Evolutionary conservation across 441 rosid genomes (phyloP), one percentile per base, ranked within the genome.

Genomic region (Corymbia calophylla): DNA sequence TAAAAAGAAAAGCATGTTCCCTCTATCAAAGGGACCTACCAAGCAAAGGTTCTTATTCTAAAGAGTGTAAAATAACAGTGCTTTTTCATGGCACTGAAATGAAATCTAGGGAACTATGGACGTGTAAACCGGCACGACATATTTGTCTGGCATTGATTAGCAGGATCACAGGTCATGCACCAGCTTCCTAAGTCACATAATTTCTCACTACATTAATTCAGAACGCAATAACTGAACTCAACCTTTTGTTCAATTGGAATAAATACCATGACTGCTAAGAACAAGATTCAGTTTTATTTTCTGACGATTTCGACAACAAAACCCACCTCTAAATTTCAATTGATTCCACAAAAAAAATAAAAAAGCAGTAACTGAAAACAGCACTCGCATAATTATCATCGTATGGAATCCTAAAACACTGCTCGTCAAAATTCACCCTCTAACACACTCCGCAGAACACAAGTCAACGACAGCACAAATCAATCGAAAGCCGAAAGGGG

Each of bases 171-270:
- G 1, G 17, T 39, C 51, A 77, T 77, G 51, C 84, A 77, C 49
- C 84, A 77, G 47, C 51, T 77, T 23, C 84, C 16, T 21, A 77
- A 39, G 39, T 73, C 49, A 39, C n/a, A 39, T 12, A 77, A 77
- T 13, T 77, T 12, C n/a, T 51, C 51, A 27, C 84, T 44, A 73
- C 84, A 77, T 23, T 77, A 77, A 14, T 23, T 77, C 51, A 77
- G 84, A 4, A 44, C 5, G n/a, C 51, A 23, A 47, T n/a, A 23
- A 77, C 84, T 23, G 51, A 77, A 18, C 84, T 44, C 84, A 77
- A 77, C n/a, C 19, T 31, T n/a, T 16, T 7, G 82, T 87, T 51
- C 89, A 47, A 73, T 93, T 88, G 88, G 87, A 53, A 93, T 39
- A 91, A 35, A 48, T 68, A 44, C 21, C 8, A 13, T 21, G 60